Evolutionary conservation across 495 filamentous ascomycete genomes (phyloP).

Genomic region (Achaetomiella virescens): DNA sequence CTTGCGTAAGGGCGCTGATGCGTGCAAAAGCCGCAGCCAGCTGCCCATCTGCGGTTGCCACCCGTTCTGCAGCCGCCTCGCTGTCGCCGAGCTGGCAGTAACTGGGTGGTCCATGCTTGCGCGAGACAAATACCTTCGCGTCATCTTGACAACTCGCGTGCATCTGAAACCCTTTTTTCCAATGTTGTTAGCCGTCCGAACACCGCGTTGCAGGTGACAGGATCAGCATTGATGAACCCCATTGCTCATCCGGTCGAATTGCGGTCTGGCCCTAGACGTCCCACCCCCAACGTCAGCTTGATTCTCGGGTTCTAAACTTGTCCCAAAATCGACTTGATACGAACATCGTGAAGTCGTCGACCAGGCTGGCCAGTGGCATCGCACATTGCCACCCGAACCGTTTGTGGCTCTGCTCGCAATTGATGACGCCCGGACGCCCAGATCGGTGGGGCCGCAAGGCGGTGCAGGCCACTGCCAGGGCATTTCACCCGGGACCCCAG

Average conservation of each 20-base stretch:
- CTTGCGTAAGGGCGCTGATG: constrained; percentile 6
- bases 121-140: not conserved
- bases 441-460: not conserved
- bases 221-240: too few species aligned
- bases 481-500: not conserved
- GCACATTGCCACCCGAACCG: constrained; percentile 1
- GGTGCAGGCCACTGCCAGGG: constrained; percentile 2
- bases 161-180: not conserved
- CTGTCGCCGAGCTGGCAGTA: not conserved
- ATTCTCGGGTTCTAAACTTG: not conserved
- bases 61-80: not conserved
- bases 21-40: not conserved
- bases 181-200: too few species aligned
- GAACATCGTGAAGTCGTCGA: not conserved
- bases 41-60: not conserved
- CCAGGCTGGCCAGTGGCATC: not conserved
- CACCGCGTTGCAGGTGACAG: not conserved
- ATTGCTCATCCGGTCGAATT: too few species aligned
- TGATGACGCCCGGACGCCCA: not conserved
- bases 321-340: not conserved
- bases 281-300: not conserved
- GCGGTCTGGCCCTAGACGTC: too few species aligned
- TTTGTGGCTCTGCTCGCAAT: constrained; percentile 1
- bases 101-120: not conserved
- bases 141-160: not conserved